These are phyloP conservation scores for Epichloe baconii DNA, from an alignment of 2,329 filamentous ascomycete species.

Conservation along the genomic window DNA sequence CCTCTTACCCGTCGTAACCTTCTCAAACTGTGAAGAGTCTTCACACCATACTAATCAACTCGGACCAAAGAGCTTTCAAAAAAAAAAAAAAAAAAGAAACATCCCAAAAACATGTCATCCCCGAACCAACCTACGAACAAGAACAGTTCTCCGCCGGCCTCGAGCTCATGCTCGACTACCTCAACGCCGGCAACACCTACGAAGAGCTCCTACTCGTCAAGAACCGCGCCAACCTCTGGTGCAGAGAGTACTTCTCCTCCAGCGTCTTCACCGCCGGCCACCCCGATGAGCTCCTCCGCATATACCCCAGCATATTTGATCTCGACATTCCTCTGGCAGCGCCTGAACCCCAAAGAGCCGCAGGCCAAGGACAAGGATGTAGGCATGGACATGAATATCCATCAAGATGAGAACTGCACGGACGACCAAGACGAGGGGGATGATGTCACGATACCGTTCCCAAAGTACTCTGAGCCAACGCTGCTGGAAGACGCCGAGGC, in stretches of 20 bases:
- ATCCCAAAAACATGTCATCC: not conserved
- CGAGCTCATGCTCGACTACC: conserved; percentile 14
- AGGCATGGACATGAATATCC: not conserved
- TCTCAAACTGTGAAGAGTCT: too few species aligned
- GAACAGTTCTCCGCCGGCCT: not conserved
- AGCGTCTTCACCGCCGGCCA: not conserved
- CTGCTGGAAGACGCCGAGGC: not conserved
- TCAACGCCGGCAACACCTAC: conserved; percentile 13
- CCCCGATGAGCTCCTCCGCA: not conserved
- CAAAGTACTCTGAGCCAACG: not conserved
- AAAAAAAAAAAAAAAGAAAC: not conserved
- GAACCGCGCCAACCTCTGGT: conserved; percentile 2
- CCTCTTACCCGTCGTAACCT: too few species aligned
- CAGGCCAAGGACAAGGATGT: too few species aligned
- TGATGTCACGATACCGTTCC: not conserved
- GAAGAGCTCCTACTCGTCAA: not conserved
- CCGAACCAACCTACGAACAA: not conserved
- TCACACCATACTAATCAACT: too few species aligned
- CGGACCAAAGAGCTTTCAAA: not conserved
- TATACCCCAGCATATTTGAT: conserved; percentile 3
- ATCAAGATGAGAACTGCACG: not conserved
- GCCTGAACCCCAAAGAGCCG: not conserved
- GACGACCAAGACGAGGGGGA: not conserved
- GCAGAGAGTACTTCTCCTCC: not conserved
- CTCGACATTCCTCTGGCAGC: not conserved